These are phyloP conservation scores for Xerocomus cyaneibrunnescens DNA, from an alignment of 1,284 basidiomycete genomes.

Conservation along the genomic window DNA sequence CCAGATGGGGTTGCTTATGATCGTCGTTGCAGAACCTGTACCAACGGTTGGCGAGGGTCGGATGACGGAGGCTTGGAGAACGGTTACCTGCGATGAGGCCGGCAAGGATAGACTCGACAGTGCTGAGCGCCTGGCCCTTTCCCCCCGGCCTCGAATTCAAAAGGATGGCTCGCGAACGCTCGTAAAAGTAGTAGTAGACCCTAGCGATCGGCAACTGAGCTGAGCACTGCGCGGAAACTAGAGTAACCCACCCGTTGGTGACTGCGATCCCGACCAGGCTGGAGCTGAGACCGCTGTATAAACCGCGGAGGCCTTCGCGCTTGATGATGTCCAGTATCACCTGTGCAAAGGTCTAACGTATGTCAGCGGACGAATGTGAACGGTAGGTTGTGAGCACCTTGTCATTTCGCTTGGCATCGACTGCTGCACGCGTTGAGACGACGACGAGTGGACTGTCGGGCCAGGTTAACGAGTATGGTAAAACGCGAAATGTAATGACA, in stretches of 20 bases:
- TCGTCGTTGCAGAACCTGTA: constrained; percentile 83
- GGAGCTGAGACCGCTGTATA: constrained; percentile 89
- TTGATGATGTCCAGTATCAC: constrained; percentile 76
- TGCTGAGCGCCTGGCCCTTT: constrained; percentile 74
- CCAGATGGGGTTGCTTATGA: constrained; percentile 96
- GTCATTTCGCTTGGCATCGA: constrained; percentile 77
- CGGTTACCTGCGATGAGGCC: constrained; percentile 81
- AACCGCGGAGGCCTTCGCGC: constrained; percentile 80
- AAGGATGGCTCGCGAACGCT: constrained; percentile 59
- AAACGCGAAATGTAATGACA: constrained; percentile 8
- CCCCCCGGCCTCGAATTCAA: constrained; percentile 56
- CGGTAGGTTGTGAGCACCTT: constrained; percentile 46
- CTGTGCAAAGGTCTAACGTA: constrained; percentile 47
- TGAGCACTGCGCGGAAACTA: background rate
- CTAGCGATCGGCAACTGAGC: constrained; percentile 37
- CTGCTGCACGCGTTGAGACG: constrained; percentile 90
- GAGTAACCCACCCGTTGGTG: constrained; percentile 75
- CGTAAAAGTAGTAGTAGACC: constrained; percentile 85
- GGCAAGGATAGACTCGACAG: constrained; percentile 87
- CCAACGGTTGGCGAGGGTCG: background rate
- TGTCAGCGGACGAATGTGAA: constrained; percentile 23
- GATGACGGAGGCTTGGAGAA: background rate
- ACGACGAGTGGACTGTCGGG: constrained; percentile 80
- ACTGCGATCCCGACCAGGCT: constrained; percentile 90
- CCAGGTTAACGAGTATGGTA: constrained; percentile 18